These are phyloP conservation scores for Plenodomus tracheiphilus DNA, from an alignment of 2,329 filamentous ascomycete genomes.

Conservation along the genomic window DNA sequence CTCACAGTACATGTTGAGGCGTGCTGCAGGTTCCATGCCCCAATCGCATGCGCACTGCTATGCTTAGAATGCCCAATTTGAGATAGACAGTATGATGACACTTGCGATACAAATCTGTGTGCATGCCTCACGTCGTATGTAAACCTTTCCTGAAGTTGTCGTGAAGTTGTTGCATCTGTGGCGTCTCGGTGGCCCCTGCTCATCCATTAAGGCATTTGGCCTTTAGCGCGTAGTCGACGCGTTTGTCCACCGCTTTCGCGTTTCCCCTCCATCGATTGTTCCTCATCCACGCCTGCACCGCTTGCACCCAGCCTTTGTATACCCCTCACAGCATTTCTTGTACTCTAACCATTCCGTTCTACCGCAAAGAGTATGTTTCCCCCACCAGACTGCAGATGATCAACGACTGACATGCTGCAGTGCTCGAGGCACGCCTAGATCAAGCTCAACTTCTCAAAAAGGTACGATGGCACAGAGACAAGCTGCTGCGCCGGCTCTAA, in stretches of 20 bases:
- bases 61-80: background rate
- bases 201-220: background rate
- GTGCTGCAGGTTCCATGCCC: background rate
- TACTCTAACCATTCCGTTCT: slow-evolving; percentile 1
- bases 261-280: slow-evolving; percentile 23
- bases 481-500: slow-evolving; percentile 1
- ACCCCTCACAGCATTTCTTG: slow-evolving; percentile 2
- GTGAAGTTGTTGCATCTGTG: background rate
- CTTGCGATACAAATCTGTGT: background rate
- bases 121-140: background rate
- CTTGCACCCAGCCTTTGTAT: slow-evolving; percentile 10
- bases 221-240: slow-evolving; percentile 26
- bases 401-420: slow-evolving; percentile 44
- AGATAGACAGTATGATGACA: background rate
- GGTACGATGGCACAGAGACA: slow-evolving; percentile 53
- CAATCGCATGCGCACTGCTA: background rate
- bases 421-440: slow-evolving; percentile 97
- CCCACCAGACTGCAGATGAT: background rate
- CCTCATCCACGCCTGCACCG: slow-evolving; percentile 13
- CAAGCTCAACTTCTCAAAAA: slow-evolving; percentile 95
- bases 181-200: slow-evolving; percentile 9
- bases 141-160: background rate
- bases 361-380: slow-evolving; percentile 24
- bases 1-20: background rate
- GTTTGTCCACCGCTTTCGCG: slow-evolving; percentile 21